A percentile compares a stretch with the other conserved stretches of the same genome.
These are phyloP conservation scores for Canna indica DNA, from an alignment of 176 grass and related monocot genomes.

Conservation along the genomic window DNA sequence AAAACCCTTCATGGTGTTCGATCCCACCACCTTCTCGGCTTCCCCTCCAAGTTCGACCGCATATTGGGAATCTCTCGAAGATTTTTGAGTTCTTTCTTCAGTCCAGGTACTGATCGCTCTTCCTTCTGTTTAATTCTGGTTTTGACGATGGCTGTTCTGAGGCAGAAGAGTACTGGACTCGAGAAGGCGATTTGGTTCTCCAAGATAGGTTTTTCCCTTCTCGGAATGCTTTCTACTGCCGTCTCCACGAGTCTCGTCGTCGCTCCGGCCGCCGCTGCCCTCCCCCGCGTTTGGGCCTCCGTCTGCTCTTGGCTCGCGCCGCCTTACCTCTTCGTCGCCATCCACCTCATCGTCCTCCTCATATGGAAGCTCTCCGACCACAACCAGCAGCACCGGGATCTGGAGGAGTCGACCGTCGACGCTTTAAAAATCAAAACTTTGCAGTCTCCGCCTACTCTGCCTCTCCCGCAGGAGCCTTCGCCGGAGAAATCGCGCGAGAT, in stretches of 20 bases:
- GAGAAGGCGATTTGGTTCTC: background rate
- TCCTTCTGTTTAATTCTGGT: background rate
- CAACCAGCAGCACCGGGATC: slow-evolving; percentile 23
- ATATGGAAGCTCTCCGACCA: slow-evolving; percentile 96
- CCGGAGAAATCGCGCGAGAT: background rate
- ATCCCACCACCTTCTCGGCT: too few species aligned
- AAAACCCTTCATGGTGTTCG: too few species aligned
- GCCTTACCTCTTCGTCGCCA: slow-evolving; percentile 75
- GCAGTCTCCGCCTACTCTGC: background rate
- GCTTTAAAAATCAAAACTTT: background rate
- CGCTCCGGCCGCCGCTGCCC: slow-evolving; percentile 28
- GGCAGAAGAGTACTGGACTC: background rate
- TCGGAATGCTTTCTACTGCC: slow-evolving; percentile 8
- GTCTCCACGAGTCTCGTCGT: slow-evolving; percentile 2
- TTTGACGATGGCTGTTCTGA: background rate
- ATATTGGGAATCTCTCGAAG: too few species aligned
- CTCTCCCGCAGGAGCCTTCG: background rate
- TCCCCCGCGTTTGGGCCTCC: slow-evolving; percentile 32
- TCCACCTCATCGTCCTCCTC: slow-evolving; percentile 90
- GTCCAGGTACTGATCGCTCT: too few species aligned
- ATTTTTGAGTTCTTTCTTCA: too few species aligned
- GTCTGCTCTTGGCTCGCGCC: slow-evolving; percentile 40
- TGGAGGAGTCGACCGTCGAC: slow-evolving; percentile 10
- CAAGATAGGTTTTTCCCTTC: background rate
- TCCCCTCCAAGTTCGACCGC: too few species aligned